These are phyloP conservation scores for Diaporthe velutina DNA, from an alignment of 2,329 filamentous ascomycete species.

Conservation along the genomic window DNA sequence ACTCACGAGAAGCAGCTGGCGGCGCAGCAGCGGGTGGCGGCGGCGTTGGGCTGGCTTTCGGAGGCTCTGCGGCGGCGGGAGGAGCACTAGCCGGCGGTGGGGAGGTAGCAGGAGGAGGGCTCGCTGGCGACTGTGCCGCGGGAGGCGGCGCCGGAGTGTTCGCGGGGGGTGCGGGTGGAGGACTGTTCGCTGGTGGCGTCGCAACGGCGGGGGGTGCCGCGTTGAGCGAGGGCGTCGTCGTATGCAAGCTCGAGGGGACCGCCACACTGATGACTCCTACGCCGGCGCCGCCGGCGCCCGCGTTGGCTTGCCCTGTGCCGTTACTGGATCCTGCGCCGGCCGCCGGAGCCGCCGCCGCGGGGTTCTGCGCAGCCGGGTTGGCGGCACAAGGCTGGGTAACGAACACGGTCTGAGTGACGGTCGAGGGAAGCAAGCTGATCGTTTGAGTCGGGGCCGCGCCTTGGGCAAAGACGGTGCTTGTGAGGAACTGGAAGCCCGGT, in stretches of 20 bases:
- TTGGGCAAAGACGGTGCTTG: slow-evolving; percentile 50
- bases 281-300: slow-evolving; percentile 28
- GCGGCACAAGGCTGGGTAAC: slow-evolving; percentile 42
- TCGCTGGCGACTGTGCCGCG: background rate
- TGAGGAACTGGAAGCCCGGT: slow-evolving; percentile 48
- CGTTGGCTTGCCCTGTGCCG: slow-evolving; percentile 17
- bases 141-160: background rate
- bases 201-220: slow-evolving; percentile 15
- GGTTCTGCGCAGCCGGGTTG: slow-evolving; percentile 36
- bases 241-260: slow-evolving; percentile 37
- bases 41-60: background rate
- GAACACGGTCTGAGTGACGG: slow-evolving; percentile 47
- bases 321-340: slow-evolving; percentile 6
- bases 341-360: slow-evolving; percentile 35
- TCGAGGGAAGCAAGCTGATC: slow-evolving; percentile 51
- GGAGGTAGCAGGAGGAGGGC: background rate
- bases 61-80: background rate
- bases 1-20: slow-evolving; percentile 26
- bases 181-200: slow-evolving; percentile 8
- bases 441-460: slow-evolving; percentile 51
- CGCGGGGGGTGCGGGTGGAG: background rate
- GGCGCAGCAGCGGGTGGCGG: slow-evolving; percentile 19
- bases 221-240: slow-evolving; percentile 34
- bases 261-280: slow-evolving; percentile 42
- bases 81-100: slow-evolving; percentile 5